These are phyloP conservation scores for Ophiostoma perfectum DNA, from an alignment of 2,329 filamentous ascomycete species.

Conservation along the genomic window DNA sequence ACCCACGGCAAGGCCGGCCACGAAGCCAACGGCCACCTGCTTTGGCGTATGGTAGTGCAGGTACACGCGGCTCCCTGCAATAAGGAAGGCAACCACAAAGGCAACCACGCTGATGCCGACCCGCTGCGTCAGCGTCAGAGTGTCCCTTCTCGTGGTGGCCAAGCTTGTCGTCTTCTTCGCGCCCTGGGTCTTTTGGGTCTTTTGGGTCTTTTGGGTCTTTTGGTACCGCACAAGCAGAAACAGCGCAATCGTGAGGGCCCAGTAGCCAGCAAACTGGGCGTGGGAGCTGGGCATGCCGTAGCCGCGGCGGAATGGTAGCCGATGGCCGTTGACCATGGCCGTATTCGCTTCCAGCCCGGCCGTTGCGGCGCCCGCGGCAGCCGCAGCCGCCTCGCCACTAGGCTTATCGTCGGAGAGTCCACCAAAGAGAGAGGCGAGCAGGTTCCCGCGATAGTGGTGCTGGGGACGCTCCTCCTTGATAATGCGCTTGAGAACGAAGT, in stretches of 20 bases:
- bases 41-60: constrained; percentile 84
- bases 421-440: constrained; percentile 17
- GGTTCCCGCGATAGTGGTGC: constrained; percentile 57
- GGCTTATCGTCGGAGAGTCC: not conserved
- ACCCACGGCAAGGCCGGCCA: constrained; percentile 65
- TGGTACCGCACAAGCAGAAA: constrained; percentile 71
- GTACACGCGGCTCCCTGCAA: constrained; percentile 81
- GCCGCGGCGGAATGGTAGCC: constrained; percentile 41
- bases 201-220: not conserved
- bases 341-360: not conserved
- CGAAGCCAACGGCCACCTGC: constrained; percentile 78
- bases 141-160: not conserved
- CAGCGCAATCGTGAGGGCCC: constrained; percentile 74
- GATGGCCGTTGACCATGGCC: constrained; percentile 9
- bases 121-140: constrained; percentile 50
- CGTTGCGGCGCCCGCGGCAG: not conserved
- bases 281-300: constrained; percentile 97
- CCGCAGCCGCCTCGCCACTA: not conserved
- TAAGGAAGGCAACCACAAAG: constrained; percentile 56
- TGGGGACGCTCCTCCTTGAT: constrained; percentile 88
- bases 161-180: not conserved
- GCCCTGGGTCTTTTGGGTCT: not conserved
- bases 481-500: constrained; percentile 80
- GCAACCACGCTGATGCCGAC: constrained; percentile 49
- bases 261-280: constrained; percentile 90